These are phyloP conservation scores for Bathelium albidoporum DNA, from an alignment of 495 filamentous ascomycete species.

Conservation along the genomic window DNA sequence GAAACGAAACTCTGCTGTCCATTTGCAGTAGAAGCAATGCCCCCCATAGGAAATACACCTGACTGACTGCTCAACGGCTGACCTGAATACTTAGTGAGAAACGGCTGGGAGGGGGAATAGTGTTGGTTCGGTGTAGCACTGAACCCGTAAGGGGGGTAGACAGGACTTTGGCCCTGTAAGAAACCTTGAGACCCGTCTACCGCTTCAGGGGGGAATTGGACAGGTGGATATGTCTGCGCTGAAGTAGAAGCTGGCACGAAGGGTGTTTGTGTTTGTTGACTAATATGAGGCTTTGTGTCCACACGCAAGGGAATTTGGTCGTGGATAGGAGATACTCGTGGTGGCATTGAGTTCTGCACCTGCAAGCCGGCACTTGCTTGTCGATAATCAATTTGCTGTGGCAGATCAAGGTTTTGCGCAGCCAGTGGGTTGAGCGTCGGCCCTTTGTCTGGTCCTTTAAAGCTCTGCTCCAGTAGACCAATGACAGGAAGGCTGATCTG, in stretches of 20 bases:
- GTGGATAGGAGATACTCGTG: background rate
- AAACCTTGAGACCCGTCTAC: background rate
- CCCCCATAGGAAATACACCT: background rate
- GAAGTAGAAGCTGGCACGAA: background rate
- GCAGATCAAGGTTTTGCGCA: background rate
- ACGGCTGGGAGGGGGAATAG: background rate
- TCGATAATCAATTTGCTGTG: slow-evolving; percentile 1
- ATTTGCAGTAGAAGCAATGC: background rate
- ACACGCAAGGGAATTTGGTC: background rate
- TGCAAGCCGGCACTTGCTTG: background rate
- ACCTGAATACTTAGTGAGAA: background rate
- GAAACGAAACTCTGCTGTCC: background rate
- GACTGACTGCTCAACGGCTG: background rate
- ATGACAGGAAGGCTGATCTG: slow-evolving; percentile 80
- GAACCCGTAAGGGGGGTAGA: background rate
- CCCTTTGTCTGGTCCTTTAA: background rate
- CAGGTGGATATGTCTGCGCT: background rate
- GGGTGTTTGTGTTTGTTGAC: background rate
- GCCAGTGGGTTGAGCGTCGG: background rate
- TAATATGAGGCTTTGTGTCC: background rate
- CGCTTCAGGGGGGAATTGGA: background rate
- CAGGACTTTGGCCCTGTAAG: background rate
- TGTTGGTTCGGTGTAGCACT: background rate
- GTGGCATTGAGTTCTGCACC: background rate
- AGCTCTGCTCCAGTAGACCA: slow-evolving; percentile 46